Evolutionary conservation across 805 yeast genomes (phyloP).

Genomic region (Suhomyces canberraensis): DNA sequence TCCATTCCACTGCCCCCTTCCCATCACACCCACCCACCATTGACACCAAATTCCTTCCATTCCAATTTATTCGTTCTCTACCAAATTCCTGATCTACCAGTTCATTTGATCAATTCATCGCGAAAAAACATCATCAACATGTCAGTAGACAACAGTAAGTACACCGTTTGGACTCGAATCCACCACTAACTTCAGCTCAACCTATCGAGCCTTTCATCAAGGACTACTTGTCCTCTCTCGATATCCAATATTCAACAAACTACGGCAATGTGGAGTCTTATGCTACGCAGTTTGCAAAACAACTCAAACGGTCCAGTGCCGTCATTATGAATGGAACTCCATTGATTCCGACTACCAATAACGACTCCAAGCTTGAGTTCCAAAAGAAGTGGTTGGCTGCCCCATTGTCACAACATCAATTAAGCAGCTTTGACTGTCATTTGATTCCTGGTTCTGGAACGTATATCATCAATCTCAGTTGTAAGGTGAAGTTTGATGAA

Average conservation of each 20-base stretch:
- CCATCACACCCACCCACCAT: too few species aligned
- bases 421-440: conserved; percentile 66
- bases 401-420: conserved; percentile 59
- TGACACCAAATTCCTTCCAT: too few species aligned
- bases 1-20: too few species aligned
- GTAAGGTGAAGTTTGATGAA: conserved; percentile 73
- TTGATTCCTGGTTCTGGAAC: conserved; percentile 62
- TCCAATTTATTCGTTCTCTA: too few species aligned
- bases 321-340: conserved; percentile 61
- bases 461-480: conserved; percentile 48
- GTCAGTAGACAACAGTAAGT: background rate
- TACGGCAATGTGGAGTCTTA: conserved; percentile 36
- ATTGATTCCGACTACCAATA: conserved; percentile 23
- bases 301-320: conserved; percentile 49
- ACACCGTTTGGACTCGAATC: too few species aligned
- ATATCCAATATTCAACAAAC: conserved; percentile 29
- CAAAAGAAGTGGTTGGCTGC: conserved; percentile 57
- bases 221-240: conserved; percentile 31
- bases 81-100: too few species aligned
- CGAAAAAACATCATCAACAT: background rate
- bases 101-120: too few species aligned
- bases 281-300: conserved; percentile 48
- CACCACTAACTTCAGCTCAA: conserved; percentile 21
- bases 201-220: conserved; percentile 41
- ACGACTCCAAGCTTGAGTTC: conserved; percentile 43